Evolutionary conservation across 768 basidiomycete species (phyloP).

Genomic region (Daedaleopsis nitida): DNA sequence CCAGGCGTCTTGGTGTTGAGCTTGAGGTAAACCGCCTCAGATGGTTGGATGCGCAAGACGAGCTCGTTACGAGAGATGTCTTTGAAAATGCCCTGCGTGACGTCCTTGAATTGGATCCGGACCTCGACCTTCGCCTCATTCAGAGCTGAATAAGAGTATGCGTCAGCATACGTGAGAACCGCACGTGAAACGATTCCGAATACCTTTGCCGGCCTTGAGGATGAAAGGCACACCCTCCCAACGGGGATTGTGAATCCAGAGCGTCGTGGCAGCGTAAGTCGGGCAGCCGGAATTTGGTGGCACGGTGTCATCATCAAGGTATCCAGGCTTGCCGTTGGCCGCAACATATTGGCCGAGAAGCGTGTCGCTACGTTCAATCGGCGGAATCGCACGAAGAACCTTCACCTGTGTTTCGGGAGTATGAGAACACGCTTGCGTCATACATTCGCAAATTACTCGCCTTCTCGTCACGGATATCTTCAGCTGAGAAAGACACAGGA

Average conservation of each 20-base stretch:
- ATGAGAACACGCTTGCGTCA: conserved; percentile 22
- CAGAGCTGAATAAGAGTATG: conserved; percentile 56
- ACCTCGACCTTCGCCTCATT: conserved; percentile 99
- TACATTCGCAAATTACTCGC: conserved; percentile 31
- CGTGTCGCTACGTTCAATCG: conserved; percentile 74
- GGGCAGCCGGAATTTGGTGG: conserved; percentile 92
- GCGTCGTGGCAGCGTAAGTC: conserved; percentile 87
- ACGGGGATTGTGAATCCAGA: conserved; percentile 92
- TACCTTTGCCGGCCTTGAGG: conserved; percentile 97
- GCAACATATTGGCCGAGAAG: conserved; percentile 94
- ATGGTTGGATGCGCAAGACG: conserved; percentile 95
- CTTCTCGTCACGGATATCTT: conserved; percentile 99
- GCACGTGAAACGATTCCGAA: conserved; percentile 23
- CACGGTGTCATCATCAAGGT: conserved; percentile 95
- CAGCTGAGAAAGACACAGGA: conserved; percentile 94
- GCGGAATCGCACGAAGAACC: conserved; percentile 88
- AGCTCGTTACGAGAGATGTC: conserved; percentile 96
- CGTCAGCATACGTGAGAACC: conserved; percentile 6
- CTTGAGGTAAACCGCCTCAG: conserved; percentile 96
- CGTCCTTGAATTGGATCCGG: conserved; percentile 97
- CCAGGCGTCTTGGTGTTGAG: conserved; percentile 95
- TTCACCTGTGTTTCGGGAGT: conserved; percentile 68
- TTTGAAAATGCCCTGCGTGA: conserved; percentile 94
- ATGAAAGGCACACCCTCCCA: conserved; percentile 99
- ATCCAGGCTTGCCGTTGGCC: conserved; percentile 95